Conservation (phyloP, 495 filamentous ascomycete species). For the Aspergillus steynii region DNA sequence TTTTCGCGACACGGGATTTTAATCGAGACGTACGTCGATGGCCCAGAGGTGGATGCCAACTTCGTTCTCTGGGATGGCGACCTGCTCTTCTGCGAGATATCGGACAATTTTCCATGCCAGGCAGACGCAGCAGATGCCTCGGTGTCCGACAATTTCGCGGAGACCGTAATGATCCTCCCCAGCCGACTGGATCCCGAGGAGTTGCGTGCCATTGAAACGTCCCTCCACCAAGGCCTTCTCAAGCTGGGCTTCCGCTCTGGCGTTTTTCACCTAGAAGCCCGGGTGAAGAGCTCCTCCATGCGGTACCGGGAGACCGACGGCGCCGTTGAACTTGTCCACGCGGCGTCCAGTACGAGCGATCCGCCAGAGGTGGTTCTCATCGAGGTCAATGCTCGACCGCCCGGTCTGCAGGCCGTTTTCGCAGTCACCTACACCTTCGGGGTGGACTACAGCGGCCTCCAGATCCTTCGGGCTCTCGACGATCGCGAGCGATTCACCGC, state of each 20-base stretch:
- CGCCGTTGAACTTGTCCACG: background rate
- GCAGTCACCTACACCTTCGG: background rate
- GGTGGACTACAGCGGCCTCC: background rate
- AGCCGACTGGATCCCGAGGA: no score
- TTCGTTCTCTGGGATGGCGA: no score
- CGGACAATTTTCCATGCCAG: no score
- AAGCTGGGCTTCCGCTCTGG: conserved; percentile 2
- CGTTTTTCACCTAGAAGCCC: conserved; percentile 2
- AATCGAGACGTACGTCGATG: no score
- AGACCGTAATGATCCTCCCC: no score
- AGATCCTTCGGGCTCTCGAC: background rate
- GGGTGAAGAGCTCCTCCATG: background rate
- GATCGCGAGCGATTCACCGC: background rate
- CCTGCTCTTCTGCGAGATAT: no score
- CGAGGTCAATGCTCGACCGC: background rate
- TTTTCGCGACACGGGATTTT: no score
- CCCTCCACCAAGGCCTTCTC: background rate
- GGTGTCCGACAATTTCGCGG: no score
- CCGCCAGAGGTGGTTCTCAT: background rate
- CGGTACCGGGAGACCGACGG: background rate
- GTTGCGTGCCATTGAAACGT: background rate
- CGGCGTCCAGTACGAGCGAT: background rate
- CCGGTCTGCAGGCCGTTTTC: background rate
- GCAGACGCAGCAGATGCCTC: no score
- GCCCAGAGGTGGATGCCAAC: no score